Evolutionary conservation across 164 flowering plant genomes (phyloP), one percentile per base, ranked within the genome.

Genomic region (Piper longum): DNA sequence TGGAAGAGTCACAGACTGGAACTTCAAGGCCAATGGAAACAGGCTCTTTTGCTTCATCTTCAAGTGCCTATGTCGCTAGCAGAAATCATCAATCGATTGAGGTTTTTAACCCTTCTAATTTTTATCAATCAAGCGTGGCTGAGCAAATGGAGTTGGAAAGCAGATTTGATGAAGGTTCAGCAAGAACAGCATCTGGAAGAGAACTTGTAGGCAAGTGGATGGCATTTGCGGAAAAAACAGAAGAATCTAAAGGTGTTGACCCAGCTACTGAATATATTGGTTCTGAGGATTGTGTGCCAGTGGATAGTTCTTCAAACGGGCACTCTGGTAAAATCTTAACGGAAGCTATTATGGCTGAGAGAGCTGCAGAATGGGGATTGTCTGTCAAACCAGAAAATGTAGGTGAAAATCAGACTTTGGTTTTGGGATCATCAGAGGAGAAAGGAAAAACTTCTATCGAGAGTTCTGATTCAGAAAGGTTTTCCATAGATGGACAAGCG

Each of bases 281-380:
- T 63, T 48, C 16, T 7, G 52, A 56, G 60, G 45, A 63, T 5
- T 5, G 36, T 57, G 43, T 26, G 40, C 54, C 4, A 17, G 57
- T 41, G 3, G 67, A 59, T 19, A 54, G 54, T 9, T 11, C 57
- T 57, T 69, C 42, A 16, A 45, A 70, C 44, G 59, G 55, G 17
- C 62, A 62, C n/a, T 56, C 61, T 59, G 64, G 51, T 57, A 55
- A 61, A 67, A 52, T 70, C 26, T 11, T 67, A 65, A 70, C 43
- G 48, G 78, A 66, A 54, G 72, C 70, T 40, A 62, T 59, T 69
- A 66, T 76, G 66, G 76, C 72, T 6, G 65, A 71, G 64, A 73
- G 79, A 61, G 74, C 75, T 51, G 74, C 74, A n/a, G 76, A 73
- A 62, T 76, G 79, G 79, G 79, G 79, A 19, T 41, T 76, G 17